A percentile compares a stretch with the other conserved stretches of the same genome.
Evolutionary conservation across 352 stramenopile genomes (phyloP).

Genomic region (Pythium angustatum): DNA sequence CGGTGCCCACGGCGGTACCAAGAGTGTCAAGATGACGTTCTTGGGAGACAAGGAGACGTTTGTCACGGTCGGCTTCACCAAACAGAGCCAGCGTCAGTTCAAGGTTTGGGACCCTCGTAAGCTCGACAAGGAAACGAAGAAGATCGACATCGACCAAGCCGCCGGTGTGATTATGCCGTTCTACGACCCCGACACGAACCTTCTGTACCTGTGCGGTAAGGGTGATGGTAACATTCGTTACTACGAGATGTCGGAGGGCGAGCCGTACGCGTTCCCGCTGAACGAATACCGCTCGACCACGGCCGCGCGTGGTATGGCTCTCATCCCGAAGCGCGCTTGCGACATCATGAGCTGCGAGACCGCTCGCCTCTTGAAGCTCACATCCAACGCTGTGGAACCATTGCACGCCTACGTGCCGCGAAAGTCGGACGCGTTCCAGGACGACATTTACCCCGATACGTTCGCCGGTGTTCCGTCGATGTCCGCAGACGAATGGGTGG

Average conservation of each 20-base stretch:
- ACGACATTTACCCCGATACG: constrained; percentile 98
- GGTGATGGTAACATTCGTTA: constrained; percentile 99
- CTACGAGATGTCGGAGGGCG: constrained; percentile 97
- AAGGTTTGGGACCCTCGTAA: constrained; percentile 90
- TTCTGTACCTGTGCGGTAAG: constrained; percentile 98
- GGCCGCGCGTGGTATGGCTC: constrained; percentile 96
- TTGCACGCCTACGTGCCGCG: constrained; percentile 96
- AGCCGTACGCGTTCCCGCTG: constrained; percentile 92
- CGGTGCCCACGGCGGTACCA: constrained; percentile 96
- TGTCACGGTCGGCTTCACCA: constrained; percentile 97
- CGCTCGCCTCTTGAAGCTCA: constrained; percentile 94
- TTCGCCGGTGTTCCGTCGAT: constrained; percentile 94
- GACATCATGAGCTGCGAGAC: constrained; percentile 99
- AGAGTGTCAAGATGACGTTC: constrained; percentile 97
- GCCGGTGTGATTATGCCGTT: constrained; percentile 99
- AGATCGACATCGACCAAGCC: constrained; percentile 97
- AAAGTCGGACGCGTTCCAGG: constrained; percentile 99
- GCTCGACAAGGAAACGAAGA: constrained; percentile 91
- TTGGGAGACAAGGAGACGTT: constrained; percentile 96
- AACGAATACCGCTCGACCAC: constrained; percentile 96
- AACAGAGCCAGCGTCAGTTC: constrained; percentile 93
- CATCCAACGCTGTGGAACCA: constrained; percentile 96
- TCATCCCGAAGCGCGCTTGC: constrained; percentile 98
- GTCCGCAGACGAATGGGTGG: constrained; percentile 95
- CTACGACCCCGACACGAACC: constrained; percentile 97